These are phyloP conservation scores for Phytophthora hybrid DNA, from an alignment of 352 stramenopile genomes.

Conservation along the genomic window DNA sequence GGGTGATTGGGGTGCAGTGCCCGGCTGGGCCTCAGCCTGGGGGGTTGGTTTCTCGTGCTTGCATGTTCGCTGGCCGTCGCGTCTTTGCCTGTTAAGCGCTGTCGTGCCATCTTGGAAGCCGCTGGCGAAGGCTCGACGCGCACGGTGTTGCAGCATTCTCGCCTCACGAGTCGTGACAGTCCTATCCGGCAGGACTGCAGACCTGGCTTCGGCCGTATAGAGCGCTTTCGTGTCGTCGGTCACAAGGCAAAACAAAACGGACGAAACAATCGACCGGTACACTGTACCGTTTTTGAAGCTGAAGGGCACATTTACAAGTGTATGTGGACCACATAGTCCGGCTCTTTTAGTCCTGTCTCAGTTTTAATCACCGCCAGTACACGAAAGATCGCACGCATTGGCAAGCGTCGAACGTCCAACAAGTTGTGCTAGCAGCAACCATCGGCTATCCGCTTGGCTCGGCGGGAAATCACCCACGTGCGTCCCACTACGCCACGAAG, in stretches of 20 bases:
- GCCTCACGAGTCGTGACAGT: neutral
- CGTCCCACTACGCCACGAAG: slow-evolving; percentile 3
- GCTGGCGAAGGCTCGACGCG: neutral
- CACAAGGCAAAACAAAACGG: neutral
- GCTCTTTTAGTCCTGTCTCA: slow-evolving; percentile 23
- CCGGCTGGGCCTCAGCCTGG: slow-evolving; percentile 1
- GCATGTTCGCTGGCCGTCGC: neutral
- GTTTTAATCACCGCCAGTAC: slow-evolving; percentile 9
- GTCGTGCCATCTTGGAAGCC: slow-evolving; percentile 20
- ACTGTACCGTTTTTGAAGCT: no score
- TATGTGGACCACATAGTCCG: slow-evolving; percentile 24
- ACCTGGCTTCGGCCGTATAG: neutral
- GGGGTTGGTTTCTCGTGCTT: no score
- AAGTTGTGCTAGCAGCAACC: no score
- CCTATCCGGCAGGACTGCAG: neutral
- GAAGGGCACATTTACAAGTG: neutral
- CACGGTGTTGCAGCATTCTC: neutral
- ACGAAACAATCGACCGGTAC: neutral
- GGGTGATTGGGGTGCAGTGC: neutral
- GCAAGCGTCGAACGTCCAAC: no score
- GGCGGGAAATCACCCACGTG: slow-evolving; percentile 13
- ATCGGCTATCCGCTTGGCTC: neutral
- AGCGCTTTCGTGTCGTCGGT: neutral
- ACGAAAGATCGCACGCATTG: no score
- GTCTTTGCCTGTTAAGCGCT: slow-evolving; percentile 24